phyloP scores from a whole-genome alignment of 2,329 filamentous ascomycete species.

The Sarocladiaceae sp. region DNA sequence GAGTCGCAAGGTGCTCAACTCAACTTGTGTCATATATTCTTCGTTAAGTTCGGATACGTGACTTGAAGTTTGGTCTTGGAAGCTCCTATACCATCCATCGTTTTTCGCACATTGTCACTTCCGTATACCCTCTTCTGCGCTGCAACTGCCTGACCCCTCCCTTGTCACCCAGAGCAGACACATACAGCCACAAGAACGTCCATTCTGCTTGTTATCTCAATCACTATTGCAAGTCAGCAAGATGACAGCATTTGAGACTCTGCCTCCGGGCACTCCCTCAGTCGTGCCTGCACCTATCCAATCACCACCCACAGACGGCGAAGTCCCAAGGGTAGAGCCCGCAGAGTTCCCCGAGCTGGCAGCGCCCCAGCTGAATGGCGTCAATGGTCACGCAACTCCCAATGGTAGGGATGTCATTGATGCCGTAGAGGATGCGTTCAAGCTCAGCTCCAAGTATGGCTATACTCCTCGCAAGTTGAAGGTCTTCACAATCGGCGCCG shows the following conservation, averaged over 20 bases:
- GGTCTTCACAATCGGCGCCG: conserved; percentile 29
- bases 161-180: not conserved
- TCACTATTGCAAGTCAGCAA: not conserved
- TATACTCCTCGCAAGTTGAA: conserved; percentile 20
- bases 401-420: not conserved
- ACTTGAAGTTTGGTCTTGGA: not conserved
- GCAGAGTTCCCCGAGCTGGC: conserved; percentile 1
- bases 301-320: not conserved
- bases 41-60: not conserved
- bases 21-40: conserved; percentile 1
- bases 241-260: not conserved
- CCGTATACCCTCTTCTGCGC: not conserved
- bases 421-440: conserved; percentile 20
- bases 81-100: too few species aligned
- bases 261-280: not conserved
- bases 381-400: not conserved
- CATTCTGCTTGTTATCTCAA: too few species aligned
- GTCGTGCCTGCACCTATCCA: not conserved
- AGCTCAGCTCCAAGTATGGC: conserved; percentile 17
- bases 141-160: not conserved
- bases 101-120: not conserved
- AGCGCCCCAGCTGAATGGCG: not conserved
- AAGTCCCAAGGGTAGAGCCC: not conserved
- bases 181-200: not conserved
- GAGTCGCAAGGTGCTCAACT: too few species aligned